Evolutionary conservation across 139 green algal genomes (phyloP), one percentile per base, ranked within the genome.

Genomic region (Tetratostichococcus sp.): DNA sequence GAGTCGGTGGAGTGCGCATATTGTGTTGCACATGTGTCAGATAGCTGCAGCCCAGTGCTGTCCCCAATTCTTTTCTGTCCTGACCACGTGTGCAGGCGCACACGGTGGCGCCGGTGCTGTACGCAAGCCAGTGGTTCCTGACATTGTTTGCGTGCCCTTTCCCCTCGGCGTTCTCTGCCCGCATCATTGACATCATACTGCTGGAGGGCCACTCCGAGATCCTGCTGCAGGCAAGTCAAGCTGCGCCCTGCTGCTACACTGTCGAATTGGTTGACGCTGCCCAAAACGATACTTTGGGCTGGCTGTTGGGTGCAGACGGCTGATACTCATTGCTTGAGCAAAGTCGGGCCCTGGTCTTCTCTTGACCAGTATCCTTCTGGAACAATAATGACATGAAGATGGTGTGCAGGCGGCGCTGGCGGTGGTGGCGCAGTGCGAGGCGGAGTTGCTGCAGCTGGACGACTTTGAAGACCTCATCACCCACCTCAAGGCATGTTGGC

Each of bases 51-150:
- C n/a, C n/a, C n/a, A n/a, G n/a, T n/a, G n/a, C n/a, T n/a, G n/a
- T n/a, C n/a, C n/a, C n/a, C n/a, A n/a, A n/a, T n/a, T n/a, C n/a
- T n/a, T n/a, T n/a, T n/a, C n/a, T n/a, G n/a, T n/a, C n/a, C n/a
- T n/a, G n/a, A n/a, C n/a, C n/a, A n/a, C n/a, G n/a, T 28, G 2
- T 85, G 69, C 86, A 93, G 80, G 84, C 81, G 19, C 75, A 85
- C 28, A 86, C 85, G 11, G 88, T 94, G 77, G 83, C 89, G 2
- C 83, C 92, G 0, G 90, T 96, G 70, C 84, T 97, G 70, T 97
- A 94, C 70, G 91, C 90, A 0, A 87, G 79, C 33, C 91, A 95
- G 82, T 98, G 95, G 94, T 87, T 98, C 67, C 91, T 98, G 72
- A 97, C 94, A n/a, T 67, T 80, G 39, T 98, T 94, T 74, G 79